These are phyloP conservation scores for Fagopyrum esculentum DNA, from an alignment of 148 eudicot species.

Conservation along the genomic window DNA sequence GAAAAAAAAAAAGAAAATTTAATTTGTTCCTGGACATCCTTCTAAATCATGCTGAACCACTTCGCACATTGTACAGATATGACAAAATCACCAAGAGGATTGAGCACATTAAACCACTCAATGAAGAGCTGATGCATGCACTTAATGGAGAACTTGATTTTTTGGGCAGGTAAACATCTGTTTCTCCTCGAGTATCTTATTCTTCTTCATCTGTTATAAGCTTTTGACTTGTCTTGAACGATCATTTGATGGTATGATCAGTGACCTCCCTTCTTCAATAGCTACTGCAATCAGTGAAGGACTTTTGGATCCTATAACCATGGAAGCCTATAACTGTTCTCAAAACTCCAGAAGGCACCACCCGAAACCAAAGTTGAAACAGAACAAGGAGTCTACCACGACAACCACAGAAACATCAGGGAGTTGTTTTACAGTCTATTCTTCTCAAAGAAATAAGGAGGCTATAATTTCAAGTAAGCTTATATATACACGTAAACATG, in stretches of 20 bases:
- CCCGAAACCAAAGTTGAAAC: slow-evolving; percentile 5
- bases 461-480: slow-evolving; percentile 11
- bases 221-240: slow-evolving; percentile 29
- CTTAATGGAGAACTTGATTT: slow-evolving; percentile 51
- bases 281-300: slow-evolving; percentile 75
- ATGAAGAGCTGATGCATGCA: slow-evolving; percentile 37
- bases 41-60: neutral
- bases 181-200: neutral
- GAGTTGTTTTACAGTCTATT: slow-evolving; percentile 32
- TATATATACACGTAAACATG: neutral
- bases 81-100: slow-evolving; percentile 42
- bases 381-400: slow-evolving; percentile 15
- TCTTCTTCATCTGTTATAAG: neutral
- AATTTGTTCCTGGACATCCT: neutral
- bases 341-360: slow-evolving; percentile 18
- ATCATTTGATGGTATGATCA: slow-evolving; percentile 18
- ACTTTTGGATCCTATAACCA: slow-evolving; percentile 53
- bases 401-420: slow-evolving; percentile 20
- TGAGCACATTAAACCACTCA: slow-evolving; percentile 51
- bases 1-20: neutral
- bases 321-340: slow-evolving; percentile 52
- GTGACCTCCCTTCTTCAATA: slow-evolving; percentile 43
- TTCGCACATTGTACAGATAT: slow-evolving; percentile 34
- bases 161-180: slow-evolving; percentile 75
- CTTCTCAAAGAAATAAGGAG: slow-evolving; percentile 27